Evolutionary conservation across 225 moss, liverwort and hornwort genomes (phyloP).

Genomic region (Ulota crispa): DNA sequence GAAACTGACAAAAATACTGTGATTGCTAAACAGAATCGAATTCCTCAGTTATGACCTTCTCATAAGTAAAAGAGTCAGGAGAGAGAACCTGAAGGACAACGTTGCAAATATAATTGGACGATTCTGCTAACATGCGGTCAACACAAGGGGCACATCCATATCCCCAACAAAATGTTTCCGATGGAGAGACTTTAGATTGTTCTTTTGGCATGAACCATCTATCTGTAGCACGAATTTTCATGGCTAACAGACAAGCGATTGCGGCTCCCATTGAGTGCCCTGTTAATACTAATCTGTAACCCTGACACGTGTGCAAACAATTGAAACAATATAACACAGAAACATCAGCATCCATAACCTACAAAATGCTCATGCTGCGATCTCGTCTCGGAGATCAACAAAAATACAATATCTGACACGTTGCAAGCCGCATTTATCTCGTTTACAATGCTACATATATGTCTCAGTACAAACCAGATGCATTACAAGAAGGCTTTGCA

Average conservation of each 20-base stretch:
- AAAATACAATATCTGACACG: background rate
- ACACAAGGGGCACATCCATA: constrained; percentile 76
- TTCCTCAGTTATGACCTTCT: background rate
- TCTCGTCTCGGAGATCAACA: background rate
- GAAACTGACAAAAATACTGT: background rate
- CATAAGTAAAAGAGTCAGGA: background rate
- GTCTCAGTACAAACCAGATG: constrained; percentile 27
- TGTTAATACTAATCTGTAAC: constrained; percentile 29
- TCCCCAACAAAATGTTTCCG: constrained; percentile 62
- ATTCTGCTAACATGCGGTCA: constrained; percentile 54
- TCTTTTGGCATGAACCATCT: constrained; percentile 33
- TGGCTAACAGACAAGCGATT: constrained; percentile 30
- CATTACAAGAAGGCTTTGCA: constrained; percentile 42
- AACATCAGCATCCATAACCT: background rate
- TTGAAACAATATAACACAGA: background rate
- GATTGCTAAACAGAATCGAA: background rate
- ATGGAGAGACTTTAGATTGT: constrained; percentile 39
- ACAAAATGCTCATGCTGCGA: background rate
- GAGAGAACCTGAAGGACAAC: constrained; percentile 66
- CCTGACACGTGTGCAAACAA: constrained; percentile 10
- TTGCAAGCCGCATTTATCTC: background rate
- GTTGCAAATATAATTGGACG: constrained; percentile 46
- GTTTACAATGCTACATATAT: background rate
- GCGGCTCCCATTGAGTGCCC: constrained; percentile 37
- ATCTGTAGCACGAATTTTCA: constrained; percentile 22